phyloP scores from a whole-genome alignment of 768 basidiomycete genomes.

The Suillus subalutaceus region DNA sequence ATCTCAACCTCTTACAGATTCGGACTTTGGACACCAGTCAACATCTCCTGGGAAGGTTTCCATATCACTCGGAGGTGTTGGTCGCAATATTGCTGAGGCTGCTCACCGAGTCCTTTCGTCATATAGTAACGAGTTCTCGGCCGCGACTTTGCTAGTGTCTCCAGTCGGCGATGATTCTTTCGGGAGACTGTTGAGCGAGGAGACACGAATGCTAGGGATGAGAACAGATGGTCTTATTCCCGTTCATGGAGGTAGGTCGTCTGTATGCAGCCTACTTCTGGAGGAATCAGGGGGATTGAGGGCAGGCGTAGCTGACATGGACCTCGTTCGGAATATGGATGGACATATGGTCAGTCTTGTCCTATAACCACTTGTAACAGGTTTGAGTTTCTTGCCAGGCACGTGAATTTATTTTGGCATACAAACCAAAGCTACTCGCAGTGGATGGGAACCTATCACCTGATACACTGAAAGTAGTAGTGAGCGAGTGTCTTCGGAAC shows the following conservation, averaged over 20 bases:
- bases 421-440: slow-evolving; percentile 61
- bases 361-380: background rate
- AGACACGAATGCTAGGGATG: slow-evolving; percentile 69
- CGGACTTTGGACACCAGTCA: slow-evolving; percentile 51
- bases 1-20: slow-evolving; percentile 45
- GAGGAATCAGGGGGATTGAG: slow-evolving; percentile 71
- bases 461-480: slow-evolving; percentile 50
- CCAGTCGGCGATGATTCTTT: slow-evolving; percentile 79
- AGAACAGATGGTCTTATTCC: slow-evolving; percentile 76
- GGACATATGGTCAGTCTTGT: slow-evolving; percentile 42
- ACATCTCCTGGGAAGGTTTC: slow-evolving; percentile 80
- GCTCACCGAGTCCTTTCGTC: slow-evolving; percentile 64
- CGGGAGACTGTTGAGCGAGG: slow-evolving; percentile 63
- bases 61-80: slow-evolving; percentile 85
- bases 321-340: slow-evolving; percentile 54
- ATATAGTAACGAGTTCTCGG: slow-evolving; percentile 22
- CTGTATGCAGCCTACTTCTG: slow-evolving; percentile 87
- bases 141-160: slow-evolving; percentile 65
- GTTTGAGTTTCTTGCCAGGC: background rate
- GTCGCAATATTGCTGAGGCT: slow-evolving; percentile 93
- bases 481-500: slow-evolving; percentile 51
- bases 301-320: slow-evolving; percentile 94
- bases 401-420: slow-evolving; percentile 20
- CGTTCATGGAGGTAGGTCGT: slow-evolving; percentile 49
- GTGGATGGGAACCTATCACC: slow-evolving; percentile 78